These are phyloP conservation scores for Zygosaccharomyces sapae DNA, from an alignment of 1,139 yeast species.

Conservation along the genomic window DNA sequence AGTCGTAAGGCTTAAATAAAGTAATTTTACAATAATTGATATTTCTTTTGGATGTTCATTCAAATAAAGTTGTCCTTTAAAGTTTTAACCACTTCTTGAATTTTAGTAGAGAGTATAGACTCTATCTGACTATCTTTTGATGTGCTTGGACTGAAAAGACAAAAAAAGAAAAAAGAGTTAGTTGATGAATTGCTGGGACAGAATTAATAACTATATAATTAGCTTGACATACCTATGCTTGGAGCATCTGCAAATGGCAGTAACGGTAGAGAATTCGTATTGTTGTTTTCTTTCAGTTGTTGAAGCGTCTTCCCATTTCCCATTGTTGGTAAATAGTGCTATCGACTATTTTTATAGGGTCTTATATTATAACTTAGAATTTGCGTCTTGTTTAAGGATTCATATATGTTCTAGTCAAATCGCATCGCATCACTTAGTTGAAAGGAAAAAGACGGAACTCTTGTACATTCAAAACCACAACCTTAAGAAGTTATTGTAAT, in stretches of 20 bases:
- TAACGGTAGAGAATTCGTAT: constrained; percentile 2
- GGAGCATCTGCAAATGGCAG: constrained; percentile 45
- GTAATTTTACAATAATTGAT: constrained; percentile 50
- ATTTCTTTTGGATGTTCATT: constrained; percentile 64
- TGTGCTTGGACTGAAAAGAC: constrained; percentile 58
- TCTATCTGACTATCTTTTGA: constrained; percentile 78
- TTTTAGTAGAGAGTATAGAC: constrained; percentile 48
- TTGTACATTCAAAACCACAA: no score
- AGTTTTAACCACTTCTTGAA: constrained; percentile 50
- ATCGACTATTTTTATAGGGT: background rate
- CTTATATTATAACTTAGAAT: no score
- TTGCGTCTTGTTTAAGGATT: no score
- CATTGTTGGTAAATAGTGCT: background rate
- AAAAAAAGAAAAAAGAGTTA: background rate
- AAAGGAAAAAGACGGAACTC: no score
- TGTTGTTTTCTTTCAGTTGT: background rate
- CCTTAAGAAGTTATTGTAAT: background rate
- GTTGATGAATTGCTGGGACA: constrained; percentile 22
- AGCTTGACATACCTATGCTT: constrained; percentile 38
- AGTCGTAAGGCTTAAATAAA: constrained; percentile 70
- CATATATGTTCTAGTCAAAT: no score
- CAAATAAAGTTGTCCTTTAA: constrained; percentile 60
- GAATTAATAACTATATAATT: background rate
- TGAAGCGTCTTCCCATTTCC: background rate
- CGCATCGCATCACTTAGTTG: no score